Evolutionary conservation across 164 flowering plant species (phyloP).

Genomic region (Umbellularia californica): DNA sequence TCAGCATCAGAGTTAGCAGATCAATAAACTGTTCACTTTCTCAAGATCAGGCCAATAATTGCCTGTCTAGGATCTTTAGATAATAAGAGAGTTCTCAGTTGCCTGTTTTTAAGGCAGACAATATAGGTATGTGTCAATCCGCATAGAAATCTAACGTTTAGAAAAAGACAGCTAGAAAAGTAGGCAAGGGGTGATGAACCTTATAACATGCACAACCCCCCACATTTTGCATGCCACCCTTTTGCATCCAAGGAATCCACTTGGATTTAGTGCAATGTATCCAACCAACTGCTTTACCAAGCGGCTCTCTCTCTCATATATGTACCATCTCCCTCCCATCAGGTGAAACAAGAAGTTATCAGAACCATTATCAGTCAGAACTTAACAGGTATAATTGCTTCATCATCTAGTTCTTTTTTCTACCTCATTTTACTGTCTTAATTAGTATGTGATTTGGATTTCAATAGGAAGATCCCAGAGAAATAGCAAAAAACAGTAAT

Average conservation of each 20-base stretch:
- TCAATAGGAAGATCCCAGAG: not conserved
- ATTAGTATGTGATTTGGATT: not conserved
- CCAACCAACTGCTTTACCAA: constrained; percentile 14
- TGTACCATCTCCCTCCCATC: not conserved
- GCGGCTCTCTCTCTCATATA: constrained; percentile 5
- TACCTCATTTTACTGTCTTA: not conserved
- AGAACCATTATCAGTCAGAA: not conserved
- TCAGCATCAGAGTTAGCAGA: too few relatives aligned
- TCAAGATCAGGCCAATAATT: too few relatives aligned
- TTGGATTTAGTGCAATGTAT: constrained; percentile 36
- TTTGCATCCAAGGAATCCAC: constrained; percentile 26
- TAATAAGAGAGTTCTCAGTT: too few relatives aligned
- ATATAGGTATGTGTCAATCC: too few relatives aligned
- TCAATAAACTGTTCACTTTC: too few relatives aligned
- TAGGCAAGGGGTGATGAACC: constrained; percentile 54
- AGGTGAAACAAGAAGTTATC: not conserved
- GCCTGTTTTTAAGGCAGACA: too few relatives aligned
- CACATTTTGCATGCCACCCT: constrained; percentile 17
- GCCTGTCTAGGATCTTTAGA: too few relatives aligned
- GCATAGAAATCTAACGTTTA: too few relatives aligned
- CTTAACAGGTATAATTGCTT: constrained; percentile 3
- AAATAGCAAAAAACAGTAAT: not conserved
- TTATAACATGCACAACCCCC: constrained; percentile 24
- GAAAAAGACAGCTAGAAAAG: not conserved
- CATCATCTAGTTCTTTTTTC: not conserved